Percentiles rank a stretch among this genome's conserved stretches.
These are phyloP conservation scores for Termitomyces sp. DNA, from an alignment of 1,284 basidiomycete species.

Conservation along the genomic window DNA sequence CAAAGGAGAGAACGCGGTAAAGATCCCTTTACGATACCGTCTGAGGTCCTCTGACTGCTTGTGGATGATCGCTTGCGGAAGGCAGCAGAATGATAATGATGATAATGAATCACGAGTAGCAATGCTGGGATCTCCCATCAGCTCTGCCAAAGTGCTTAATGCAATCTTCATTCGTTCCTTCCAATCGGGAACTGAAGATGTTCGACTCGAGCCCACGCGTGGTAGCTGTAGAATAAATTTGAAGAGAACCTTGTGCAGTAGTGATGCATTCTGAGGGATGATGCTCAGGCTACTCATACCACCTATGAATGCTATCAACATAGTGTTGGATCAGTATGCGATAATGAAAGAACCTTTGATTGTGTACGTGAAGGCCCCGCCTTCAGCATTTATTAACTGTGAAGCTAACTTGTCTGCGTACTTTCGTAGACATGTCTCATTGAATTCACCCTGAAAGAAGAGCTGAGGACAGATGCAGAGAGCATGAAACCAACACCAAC, in stretches of 20 bases:
- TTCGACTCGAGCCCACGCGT: slow-evolving; percentile 41
- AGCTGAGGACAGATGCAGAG: slow-evolving; percentile 3
- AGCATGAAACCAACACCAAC: slow-evolving; percentile 30
- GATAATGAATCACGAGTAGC: slow-evolving; percentile 49
- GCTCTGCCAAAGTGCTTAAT: slow-evolving; percentile 44
- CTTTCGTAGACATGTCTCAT: slow-evolving; percentile 47
- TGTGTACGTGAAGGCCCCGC: slow-evolving; percentile 49
- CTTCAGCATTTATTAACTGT: slow-evolving; percentile 43
- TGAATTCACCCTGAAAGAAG: slow-evolving; percentile 50
- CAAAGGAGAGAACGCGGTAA: slow-evolving; percentile 52
- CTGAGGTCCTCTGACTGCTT: slow-evolving; percentile 45
- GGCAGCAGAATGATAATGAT: slow-evolving; percentile 64
- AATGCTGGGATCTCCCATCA: slow-evolving; percentile 44
- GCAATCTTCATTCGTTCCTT: slow-evolving; percentile 49
- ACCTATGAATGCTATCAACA: slow-evolving; percentile 29
- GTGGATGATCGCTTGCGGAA: slow-evolving; percentile 44
- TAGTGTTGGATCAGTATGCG: neutral
- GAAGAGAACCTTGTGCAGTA: slow-evolving; percentile 58
- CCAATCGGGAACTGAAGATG: slow-evolving; percentile 27
- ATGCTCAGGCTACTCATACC: slow-evolving; percentile 45
- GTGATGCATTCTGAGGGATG: slow-evolving; percentile 48
- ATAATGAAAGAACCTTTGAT: slow-evolving; percentile 47
- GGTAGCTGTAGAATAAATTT: slow-evolving; percentile 58
- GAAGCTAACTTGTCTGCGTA: slow-evolving; percentile 51
- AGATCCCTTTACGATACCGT: slow-evolving; percentile 41